Conservation (phyloP, 495 filamentous ascomycete genomes). For the Cetradonia linearis region DNA sequence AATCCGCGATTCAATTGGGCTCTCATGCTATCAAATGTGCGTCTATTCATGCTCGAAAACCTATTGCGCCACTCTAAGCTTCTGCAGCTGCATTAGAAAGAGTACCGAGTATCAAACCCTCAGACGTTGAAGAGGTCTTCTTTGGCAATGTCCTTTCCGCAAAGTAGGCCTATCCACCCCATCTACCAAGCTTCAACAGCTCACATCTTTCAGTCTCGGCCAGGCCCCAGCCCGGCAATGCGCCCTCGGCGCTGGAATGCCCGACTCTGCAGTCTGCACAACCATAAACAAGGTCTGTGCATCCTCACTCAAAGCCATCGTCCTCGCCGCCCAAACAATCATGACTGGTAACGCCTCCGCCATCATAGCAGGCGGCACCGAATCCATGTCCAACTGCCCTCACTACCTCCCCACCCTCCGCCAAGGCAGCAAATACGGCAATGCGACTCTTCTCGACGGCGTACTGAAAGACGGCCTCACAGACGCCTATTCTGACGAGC, state of each 20-base stretch:
- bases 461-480: slow-evolving; percentile 85
- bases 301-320: slow-evolving; percentile 84
- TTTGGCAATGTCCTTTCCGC: slow-evolving; percentile 97
- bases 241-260: slow-evolving; percentile 75
- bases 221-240: slow-evolving; percentile 95
- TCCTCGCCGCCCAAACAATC: slow-evolving; percentile 91
- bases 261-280: slow-evolving; percentile 68
- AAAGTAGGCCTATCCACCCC: slow-evolving; percentile 48
- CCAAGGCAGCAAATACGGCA: slow-evolving; percentile 78
- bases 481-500: slow-evolving; percentile 82
- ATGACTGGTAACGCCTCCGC: slow-evolving; percentile 85
- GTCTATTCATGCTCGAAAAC: slow-evolving; percentile 15
- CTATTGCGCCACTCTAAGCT: slow-evolving; percentile 16
- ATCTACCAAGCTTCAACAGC: slow-evolving; percentile 2
- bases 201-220: slow-evolving; percentile 54
- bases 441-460: slow-evolving; percentile 77
- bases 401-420: slow-evolving; percentile 85
- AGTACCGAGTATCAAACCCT: slow-evolving; percentile 71
- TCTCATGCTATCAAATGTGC: slow-evolving; percentile 84
- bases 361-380: slow-evolving; percentile 84
- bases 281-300: slow-evolving; percentile 99
- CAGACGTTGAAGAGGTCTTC: slow-evolving; percentile 89
- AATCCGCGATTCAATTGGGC: slow-evolving; percentile 78
- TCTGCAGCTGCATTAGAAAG: slow-evolving; percentile 68
- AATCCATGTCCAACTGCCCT: slow-evolving; percentile 97